phyloP scores from a whole-genome alignment of 164 flowering plant species.

The Sextonia rubra region DNA sequence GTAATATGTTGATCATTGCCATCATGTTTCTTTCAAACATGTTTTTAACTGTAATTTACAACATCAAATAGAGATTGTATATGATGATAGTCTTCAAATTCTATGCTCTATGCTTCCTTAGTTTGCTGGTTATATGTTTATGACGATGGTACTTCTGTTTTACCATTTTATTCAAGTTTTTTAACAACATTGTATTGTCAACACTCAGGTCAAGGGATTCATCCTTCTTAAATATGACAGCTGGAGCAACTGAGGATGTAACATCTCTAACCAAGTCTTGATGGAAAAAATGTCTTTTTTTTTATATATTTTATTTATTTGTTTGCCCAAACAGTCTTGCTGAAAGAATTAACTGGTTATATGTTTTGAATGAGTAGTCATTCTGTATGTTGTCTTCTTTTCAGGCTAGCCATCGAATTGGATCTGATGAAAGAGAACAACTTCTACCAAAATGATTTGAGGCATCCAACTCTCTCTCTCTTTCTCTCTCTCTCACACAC shows the following conservation, averaged over 20 bases:
- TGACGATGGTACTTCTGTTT: no score
- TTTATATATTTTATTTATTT: no score
- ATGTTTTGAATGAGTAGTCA: not conserved
- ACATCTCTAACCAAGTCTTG: not conserved
- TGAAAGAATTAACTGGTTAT: not conserved
- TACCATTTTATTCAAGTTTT: not conserved
- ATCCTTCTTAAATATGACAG: constrained; percentile 74
- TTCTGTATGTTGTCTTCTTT: constrained; percentile 5
- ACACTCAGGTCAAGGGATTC: constrained; percentile 53
- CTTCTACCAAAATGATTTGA: constrained; percentile 67
- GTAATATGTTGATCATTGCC: no score
- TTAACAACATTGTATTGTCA: not conserved
- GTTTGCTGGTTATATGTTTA: no score
- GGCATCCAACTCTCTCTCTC: constrained; percentile 16
- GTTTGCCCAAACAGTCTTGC: no score
- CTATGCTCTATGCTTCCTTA: no score
- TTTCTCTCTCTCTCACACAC: no score
- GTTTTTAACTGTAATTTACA: no score
- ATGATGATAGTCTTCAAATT: no score
- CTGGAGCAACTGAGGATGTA: constrained; percentile 96
- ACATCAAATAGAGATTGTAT: no score
- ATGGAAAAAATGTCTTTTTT: no score
- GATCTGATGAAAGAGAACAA: constrained; percentile 64
- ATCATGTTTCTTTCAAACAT: no score
- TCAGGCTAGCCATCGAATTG: constrained; percentile 70